Evolutionary conservation across 2,329 filamentous ascomycete species (phyloP).

Genomic region (Colletotrichum noveboracense): DNA sequence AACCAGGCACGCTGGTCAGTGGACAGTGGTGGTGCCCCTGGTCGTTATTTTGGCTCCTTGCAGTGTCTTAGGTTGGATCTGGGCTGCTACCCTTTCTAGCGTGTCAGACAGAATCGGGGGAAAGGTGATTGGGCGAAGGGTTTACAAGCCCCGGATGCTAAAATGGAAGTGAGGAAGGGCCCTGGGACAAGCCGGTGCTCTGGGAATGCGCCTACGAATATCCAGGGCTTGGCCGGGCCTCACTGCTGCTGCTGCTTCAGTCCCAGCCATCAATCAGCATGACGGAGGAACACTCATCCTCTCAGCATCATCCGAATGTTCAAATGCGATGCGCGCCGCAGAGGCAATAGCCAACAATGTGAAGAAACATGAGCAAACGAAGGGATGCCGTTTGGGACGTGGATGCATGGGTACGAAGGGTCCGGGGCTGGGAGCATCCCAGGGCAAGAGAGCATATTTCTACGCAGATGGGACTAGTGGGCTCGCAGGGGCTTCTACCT

Average conservation of each 20-base stretch:
- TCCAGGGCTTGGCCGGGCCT: not conserved
- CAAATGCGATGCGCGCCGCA: not conserved
- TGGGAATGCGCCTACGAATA: not conserved
- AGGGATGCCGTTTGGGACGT: not conserved
- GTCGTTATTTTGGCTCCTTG: constrained; percentile 4
- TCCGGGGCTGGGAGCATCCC: constrained; percentile 1
- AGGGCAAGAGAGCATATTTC: not conserved
- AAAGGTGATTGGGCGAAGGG: not conserved
- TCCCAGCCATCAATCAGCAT: not conserved
- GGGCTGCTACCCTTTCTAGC: not conserved
- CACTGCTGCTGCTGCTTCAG: not conserved
- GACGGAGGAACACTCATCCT: not conserved
- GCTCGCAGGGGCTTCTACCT: not conserved
- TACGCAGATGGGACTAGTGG: not conserved
- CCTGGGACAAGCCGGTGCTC: not conserved
- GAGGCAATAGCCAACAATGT: not conserved
- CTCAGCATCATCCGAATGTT: not conserved
- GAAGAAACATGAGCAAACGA: not conserved
- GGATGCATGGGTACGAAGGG: not conserved
- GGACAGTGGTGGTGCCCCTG: not conserved
- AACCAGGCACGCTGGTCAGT: not conserved
- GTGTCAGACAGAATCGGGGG: not conserved
- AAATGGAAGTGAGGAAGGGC: not conserved
- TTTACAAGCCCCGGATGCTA: not conserved
- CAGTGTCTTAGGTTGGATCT: not conserved